Base-by-base conservation (phyloP, 345 rosid genomes). In the Hevea brasiliensis region DNA sequence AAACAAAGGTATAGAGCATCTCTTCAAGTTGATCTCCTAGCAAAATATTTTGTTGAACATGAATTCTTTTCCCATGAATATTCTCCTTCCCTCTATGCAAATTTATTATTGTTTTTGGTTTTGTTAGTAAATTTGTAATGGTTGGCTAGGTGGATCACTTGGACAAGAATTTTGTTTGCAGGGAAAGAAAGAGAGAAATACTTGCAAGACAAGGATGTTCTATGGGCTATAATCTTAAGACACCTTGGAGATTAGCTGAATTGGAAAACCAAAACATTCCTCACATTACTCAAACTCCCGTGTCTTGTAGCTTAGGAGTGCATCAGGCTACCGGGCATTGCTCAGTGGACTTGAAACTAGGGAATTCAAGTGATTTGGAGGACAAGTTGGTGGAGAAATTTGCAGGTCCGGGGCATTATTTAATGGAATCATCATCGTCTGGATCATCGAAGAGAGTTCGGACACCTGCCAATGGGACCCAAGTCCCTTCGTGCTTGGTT, bases 401-500 rank as follows among this genome's bases (percentile, higher is more conserved):
- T 57, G 76, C 74, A 71, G 64, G 13, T 57, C 60, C 44, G 35
- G 65, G 70, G 74, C 64, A 55, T 32, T 71, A 68, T 69, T 64
- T 41, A 62, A 90, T 90, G 92, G 96, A 87, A 50, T 78, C 89
- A 40, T 78, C 91, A 58, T 77, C 85, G 18, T 76, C 83, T 42
- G 81, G 84, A 60, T 72, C 87, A 3, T 85, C 77, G 7, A 89
- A 83, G 80, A 83, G 91, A 78, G 81, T 81, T 54, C 79, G 89
- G 58, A 72, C 78, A 20, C 87, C 83, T 65, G 58, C 78, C 24
- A 75, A 45, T 54, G 83, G 81, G 57, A 62, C 78, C 72, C 90
- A 74, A 64, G 81, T 76, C 32, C 86, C 92, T 48, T 86, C 86
- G 44, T 89, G 96, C 84, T 83, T 89, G 85, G 96, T 89, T 55